Base-by-base conservation (phyloP, 441 rosid species). In the Hura crepitans region DNA sequence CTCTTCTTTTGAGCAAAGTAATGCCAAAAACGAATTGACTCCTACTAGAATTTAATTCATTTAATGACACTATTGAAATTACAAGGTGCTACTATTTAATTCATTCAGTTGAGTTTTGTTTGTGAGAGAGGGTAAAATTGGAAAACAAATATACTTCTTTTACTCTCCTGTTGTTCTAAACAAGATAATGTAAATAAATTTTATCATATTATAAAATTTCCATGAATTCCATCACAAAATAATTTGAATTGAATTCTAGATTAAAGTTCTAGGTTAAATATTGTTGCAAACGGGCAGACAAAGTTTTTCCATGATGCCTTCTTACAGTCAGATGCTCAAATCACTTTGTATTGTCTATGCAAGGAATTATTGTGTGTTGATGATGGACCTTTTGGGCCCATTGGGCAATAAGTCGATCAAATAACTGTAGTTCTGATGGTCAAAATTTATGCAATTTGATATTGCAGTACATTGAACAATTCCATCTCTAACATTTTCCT, bases 401-500 rank as follows among this genome's bases (percentile, higher is more conserved):
- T 4, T 55, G 23, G 28, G 28, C 57, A 17, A 49, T 18, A n/a
- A 22, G 12, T 22, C 9, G 55, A 25, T 20, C 23, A 3, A 7
- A 0, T 1, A 12, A 9, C 23, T 53, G 11, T 53, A 53, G 28
- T 58, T 60, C 14, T 58, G 22, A 69, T 60, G 31, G 22, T 62
- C 45, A 30, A 30, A 51, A 70, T 35, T 39, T 20, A 70, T 66
- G 31, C 23, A 25, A 39, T 15, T 62, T 37, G 37, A 55, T 2
- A 28, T 2, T 17, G 6, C 22, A 56, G 15, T 68, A 12, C 68
- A 65, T n/a, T 46, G 37, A 62, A 35, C 65, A 58, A 11, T 67
- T 69, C 61, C 53, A 68, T 51, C 62, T 37, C 74, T 72, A 66
- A 71, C 49, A 37, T 54, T 31, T 35, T 57, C 51, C 5, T 74